phyloP scores from a whole-genome alignment of 352 stramenopile genomes.

The Globisporangium perplexum region DNA sequence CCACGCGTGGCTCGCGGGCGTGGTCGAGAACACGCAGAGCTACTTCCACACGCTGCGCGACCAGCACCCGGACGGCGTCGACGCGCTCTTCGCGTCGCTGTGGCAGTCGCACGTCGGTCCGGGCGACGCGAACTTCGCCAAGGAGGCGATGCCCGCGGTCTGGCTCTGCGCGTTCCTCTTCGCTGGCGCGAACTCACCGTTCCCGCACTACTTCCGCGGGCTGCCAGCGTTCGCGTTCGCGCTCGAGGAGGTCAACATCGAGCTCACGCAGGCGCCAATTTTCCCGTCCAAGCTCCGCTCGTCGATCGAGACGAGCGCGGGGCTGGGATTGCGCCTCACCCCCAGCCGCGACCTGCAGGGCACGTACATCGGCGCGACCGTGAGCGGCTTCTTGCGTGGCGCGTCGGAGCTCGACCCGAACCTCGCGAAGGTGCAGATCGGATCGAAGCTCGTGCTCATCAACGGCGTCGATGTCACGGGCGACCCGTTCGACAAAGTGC shows the following conservation, averaged over 20 bases:
- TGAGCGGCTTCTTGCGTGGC: slow-evolving; percentile 64
- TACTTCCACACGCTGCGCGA: slow-evolving; percentile 25
- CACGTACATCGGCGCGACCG: slow-evolving; percentile 56
- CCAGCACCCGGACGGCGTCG: neutral
- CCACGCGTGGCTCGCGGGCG: slow-evolving; percentile 53
- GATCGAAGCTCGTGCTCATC: slow-evolving; percentile 58
- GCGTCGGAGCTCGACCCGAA: slow-evolving; percentile 48
- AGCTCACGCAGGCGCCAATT: slow-evolving; percentile 37
- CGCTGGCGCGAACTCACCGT: slow-evolving; percentile 64
- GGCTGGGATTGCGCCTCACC: slow-evolving; percentile 52
- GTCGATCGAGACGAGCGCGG: slow-evolving; percentile 42
- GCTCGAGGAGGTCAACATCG: slow-evolving; percentile 64
- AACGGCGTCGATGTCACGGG: slow-evolving; percentile 62
- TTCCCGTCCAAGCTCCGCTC: slow-evolving; percentile 69
- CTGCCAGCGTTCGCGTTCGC: slow-evolving; percentile 73
- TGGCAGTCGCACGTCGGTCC: neutral
- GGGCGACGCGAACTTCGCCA: slow-evolving; percentile 1
- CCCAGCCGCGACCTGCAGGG: slow-evolving; percentile 57
- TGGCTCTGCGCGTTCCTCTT: slow-evolving; percentile 69
- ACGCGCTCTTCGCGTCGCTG: neutral
- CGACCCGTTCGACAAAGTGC: slow-evolving; percentile 57
- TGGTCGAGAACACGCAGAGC: slow-evolving; percentile 65
- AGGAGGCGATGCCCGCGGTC: slow-evolving; percentile 37
- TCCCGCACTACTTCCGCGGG: slow-evolving; percentile 56
- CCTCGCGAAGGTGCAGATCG: slow-evolving; percentile 52